Conservation (phyloP, 1,284 basidiomycete genomes). For the Puccinia coronata region DNA sequence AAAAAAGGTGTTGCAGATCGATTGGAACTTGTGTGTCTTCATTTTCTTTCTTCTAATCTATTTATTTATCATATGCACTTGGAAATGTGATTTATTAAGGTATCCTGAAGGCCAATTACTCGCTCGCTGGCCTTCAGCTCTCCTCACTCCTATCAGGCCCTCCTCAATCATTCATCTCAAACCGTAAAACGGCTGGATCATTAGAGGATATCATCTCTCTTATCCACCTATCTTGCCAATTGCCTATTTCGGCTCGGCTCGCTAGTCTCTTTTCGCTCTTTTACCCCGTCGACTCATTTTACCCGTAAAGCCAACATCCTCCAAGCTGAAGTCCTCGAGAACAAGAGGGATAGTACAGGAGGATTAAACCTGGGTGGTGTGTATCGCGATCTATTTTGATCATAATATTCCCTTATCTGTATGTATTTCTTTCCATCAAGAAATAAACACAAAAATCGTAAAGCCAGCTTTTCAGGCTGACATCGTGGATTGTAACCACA, state of each 20-base stretch:
- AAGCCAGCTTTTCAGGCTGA: conserved; percentile 8
- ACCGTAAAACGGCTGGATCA: background rate
- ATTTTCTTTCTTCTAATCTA: background rate
- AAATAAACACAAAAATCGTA: background rate
- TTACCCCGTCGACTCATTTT: background rate
- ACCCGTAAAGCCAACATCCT: background rate
- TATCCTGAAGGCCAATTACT: conserved; percentile 7
- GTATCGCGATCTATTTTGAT: background rate
- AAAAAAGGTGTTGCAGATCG: background rate
- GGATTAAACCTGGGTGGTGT: background rate
- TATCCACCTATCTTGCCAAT: background rate
- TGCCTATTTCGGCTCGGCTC: conserved; percentile 27
- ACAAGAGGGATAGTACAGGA: background rate
- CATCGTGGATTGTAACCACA: conserved; percentile 4
- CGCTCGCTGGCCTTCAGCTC: background rate
- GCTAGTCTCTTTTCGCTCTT: conserved; percentile 21
- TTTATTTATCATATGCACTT: background rate
- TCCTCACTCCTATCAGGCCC: background rate
- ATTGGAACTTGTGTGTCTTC: background rate
- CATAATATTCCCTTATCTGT: background rate
- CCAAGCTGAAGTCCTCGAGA: background rate
- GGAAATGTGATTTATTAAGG: background rate
- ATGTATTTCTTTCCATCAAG: background rate
- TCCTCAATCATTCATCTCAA: background rate
- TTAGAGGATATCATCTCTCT: background rate